phyloP scores from a whole-genome alignment of 495 filamentous ascomycete genomes.

The Stereocaulon alpinum region DNA sequence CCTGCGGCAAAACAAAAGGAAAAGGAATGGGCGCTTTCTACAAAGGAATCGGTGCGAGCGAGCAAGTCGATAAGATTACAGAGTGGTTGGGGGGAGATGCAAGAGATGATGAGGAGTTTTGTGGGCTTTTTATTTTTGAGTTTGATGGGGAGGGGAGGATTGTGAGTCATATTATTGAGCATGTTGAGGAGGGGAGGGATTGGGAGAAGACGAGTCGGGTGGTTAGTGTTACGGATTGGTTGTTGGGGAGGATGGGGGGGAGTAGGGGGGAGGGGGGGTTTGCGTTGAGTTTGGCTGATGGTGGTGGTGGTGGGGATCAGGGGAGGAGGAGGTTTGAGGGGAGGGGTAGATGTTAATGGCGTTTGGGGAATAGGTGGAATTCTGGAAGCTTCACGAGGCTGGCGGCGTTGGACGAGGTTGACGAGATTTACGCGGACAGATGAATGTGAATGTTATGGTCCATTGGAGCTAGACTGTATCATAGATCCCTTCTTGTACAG shows the following conservation, averaged over 20 bases:
- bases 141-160: conserved; percentile 87
- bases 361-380: neutral
- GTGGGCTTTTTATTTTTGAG: conserved; percentile 84
- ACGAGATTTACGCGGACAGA: too few relatives aligned
- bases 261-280: conserved; percentile 36
- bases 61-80: conserved; percentile 41
- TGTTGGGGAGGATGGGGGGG: conserved; percentile 54
- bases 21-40: conserved; percentile 32
- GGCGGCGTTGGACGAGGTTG: too few relatives aligned
- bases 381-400: too few relatives aligned
- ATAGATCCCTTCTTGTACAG: neutral
- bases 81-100: conserved; percentile 35
- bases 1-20: conserved; percentile 41
- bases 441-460: neutral
- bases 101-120: conserved; percentile 49
- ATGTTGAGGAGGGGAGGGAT: conserved; percentile 67
- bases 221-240: conserved; percentile 80
- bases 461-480: neutral
- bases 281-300: conserved; percentile 25
- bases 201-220: conserved; percentile 63
- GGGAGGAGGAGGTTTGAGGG: neutral
- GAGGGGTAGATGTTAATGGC: neutral
- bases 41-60: conserved; percentile 30
- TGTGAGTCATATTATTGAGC: conserved; percentile 81
- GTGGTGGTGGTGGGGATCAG: conserved; percentile 23